A percentile compares a stretch with the other conserved stretches of the same genome.
phyloP scores from a whole-genome alignment of 2,329 filamentous ascomycete species.

The Ceratocystis alfenasii region DNA sequence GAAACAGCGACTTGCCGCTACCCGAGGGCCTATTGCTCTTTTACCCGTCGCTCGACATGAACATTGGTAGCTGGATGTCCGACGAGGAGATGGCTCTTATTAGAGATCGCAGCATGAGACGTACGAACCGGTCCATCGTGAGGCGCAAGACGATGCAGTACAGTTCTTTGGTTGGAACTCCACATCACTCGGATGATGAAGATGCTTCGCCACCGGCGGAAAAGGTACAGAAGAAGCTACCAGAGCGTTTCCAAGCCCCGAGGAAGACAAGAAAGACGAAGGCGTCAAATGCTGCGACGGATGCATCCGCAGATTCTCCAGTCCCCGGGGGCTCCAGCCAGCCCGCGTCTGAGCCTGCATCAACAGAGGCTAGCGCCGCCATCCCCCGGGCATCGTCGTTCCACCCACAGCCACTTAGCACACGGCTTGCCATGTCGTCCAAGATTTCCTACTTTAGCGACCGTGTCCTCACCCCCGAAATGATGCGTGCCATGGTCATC shows the following conservation, averaged over 20 bases:
- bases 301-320: not conserved
- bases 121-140: conserved; percentile 66
- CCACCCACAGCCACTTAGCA: conserved; percentile 52
- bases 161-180: conserved; percentile 69
- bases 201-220: conserved; percentile 29
- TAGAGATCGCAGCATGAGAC: conserved; percentile 64
- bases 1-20: conserved; percentile 48
- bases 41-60: conserved; percentile 90
- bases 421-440: conserved; percentile 84
- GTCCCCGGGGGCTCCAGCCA: not conserved
- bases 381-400: conserved; percentile 32
- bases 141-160: conserved; percentile 83
- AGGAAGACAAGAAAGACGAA: conserved; percentile 21
- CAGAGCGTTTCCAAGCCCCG: conserved; percentile 7
- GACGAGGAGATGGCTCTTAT: conserved; percentile 96
- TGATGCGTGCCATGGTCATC: conserved; percentile 99
- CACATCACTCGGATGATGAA: conserved; percentile 68
- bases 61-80: conserved; percentile 98
- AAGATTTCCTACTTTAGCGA: conserved; percentile 99
- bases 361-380: not conserved
- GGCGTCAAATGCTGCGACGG: conserved; percentile 10
- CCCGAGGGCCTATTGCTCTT: conserved; percentile 75
- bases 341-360: not conserved
- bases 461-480: conserved; percentile 84
- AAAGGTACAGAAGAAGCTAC: conserved; percentile 4